Base-by-base conservation (phyloP, 1,139 yeast genomes). In the Geotrichum carabidarum region DNA sequence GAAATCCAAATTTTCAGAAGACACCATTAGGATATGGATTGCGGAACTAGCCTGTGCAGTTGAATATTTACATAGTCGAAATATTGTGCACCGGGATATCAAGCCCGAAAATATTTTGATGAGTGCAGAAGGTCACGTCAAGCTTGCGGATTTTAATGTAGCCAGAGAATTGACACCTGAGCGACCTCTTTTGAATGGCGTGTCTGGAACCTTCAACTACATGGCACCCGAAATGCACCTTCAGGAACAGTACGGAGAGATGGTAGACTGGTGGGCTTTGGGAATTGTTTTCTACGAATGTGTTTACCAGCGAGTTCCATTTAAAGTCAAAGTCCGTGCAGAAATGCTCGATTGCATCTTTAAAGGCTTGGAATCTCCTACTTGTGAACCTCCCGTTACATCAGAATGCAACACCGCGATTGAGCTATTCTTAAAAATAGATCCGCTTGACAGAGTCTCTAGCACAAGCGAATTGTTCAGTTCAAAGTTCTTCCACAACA, bases 261-360 rank as follows among this genome's bases (percentile, higher is more conserved):
- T 79, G 37, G 93, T 89, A 12, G 97, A 89, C 68, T 88, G 95
- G 93, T 89, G 96, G 91, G 86, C 95, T 0, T 74, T 89, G 32
- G 96, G 97, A 0, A 84, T 95, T 64, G 88, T 88, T 5, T 78
- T 87, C 37, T 89, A 76, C 68, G 96, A 89, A 67, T 79, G 89
- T 77, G 72, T 87, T 18, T 84, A 90, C 1, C 95, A 95, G 0
- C 76, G 82, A 41, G 91, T 94, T 1, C 95, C 95, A 2, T 86
- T 86, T 65, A 82, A 87, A 0, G 94, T 94, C 0, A 80, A 78
- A 40, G 51, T 47, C 50, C 45, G 40, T 46, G 48, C 43, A 14
- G 43, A 54, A 11, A 54, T 56, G 8, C 4, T 50, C 11, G 35
- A 31, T 14, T 36, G 12, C 15, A 35, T 44, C 53, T 50, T n/a